Conservation (phyloP, 495 filamentous ascomycete genomes). For the Annulohypoxylon moriforme region DNA sequence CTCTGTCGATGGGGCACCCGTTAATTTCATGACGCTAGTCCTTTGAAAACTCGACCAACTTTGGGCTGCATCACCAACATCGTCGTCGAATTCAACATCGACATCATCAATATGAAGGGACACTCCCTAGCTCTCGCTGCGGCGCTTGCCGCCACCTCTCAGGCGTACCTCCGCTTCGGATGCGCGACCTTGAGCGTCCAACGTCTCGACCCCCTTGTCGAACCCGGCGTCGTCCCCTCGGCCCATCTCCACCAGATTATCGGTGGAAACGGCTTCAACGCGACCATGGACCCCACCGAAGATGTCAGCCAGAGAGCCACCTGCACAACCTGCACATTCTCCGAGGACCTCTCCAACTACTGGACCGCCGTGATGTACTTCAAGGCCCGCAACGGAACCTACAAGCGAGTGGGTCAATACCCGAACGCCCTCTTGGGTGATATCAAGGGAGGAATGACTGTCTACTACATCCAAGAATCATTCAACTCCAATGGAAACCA, state of each 20-base stretch:
- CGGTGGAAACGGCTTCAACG: conserved; percentile 52
- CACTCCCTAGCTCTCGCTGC: conserved; percentile 44
- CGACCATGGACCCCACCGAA: conserved; percentile 46
- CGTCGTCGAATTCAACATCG: conserved; percentile 24
- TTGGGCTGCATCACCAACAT: conserved; percentile 12
- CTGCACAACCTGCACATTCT: conserved; percentile 52
- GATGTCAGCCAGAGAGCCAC: conserved; percentile 42
- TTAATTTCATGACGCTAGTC: not conserved
- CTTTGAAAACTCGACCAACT: conserved; percentile 21
- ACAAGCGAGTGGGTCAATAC: conserved; percentile 54
- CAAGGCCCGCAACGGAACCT: conserved; percentile 54
- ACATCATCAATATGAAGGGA: conserved; percentile 50
- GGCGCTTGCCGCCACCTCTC: conserved; percentile 45
- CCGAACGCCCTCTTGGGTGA: conserved; percentile 53
- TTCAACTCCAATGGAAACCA: conserved; percentile 55
- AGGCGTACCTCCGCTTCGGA: conserved; percentile 53
- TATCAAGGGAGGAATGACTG: conserved; percentile 55
- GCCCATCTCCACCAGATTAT: conserved; percentile 51
- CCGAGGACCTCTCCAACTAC: conserved; percentile 54
- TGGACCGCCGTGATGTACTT: conserved; percentile 53
- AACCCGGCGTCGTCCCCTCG: conserved; percentile 46
- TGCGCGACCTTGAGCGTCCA: conserved; percentile 52
- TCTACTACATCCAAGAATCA: conserved; percentile 55
- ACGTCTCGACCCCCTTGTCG: conserved; percentile 53
- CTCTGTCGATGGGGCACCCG: conserved; percentile 3